Base-by-base conservation (phyloP, 768 basidiomycete genomes). In the Suillus plorans region DNA sequence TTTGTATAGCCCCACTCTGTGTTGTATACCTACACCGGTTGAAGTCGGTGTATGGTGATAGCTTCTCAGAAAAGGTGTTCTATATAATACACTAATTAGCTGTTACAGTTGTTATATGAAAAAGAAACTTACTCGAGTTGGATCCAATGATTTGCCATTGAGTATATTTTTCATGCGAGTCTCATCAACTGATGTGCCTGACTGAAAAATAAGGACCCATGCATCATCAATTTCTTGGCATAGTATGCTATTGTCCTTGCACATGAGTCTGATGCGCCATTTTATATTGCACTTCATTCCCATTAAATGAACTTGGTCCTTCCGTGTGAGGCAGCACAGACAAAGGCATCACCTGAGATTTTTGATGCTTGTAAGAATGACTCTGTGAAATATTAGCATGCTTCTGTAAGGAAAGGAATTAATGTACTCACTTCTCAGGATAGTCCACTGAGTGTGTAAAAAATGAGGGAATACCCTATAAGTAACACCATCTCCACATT, bases 21-120 rank as follows among this genome's bases (percentile, higher is more conserved):
- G n/a, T n/a, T n/a, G n/a, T n/a, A n/a, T n/a, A n/a, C n/a, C n/a
- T n/a, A n/a, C n/a, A 71, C 2, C 28, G 16, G 47, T 71, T 60
- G 31, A 71, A 62, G 4, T 61, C 61, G 25, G 5, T 1, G 2
- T 42, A 16, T 16, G 4, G 55, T 56, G 25, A 59, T 9, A 79
- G 63, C 5, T 63, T 68, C 7, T 70, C 60, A 5, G 76, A 72
- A 66, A 80, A 80, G 2, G 79, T 75, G 16, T 58, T 66, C 65
- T 63, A 45, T 13, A 63, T 10, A 31, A 14, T 10, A 49, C 22
- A 36, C 25, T n/a, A 16, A 22, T 36, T 42, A 36, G 57, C 39
- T 37, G 12, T 0, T 25, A 36, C 37, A n/a, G 3, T 25, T 16
- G 16, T 14, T 16, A 42, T 42, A 42, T 42, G 5, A 36, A 36